These are phyloP conservation scores for Sarcomyxa edulis DNA, from an alignment of 768 basidiomycete species.

Conservation along the genomic window DNA sequence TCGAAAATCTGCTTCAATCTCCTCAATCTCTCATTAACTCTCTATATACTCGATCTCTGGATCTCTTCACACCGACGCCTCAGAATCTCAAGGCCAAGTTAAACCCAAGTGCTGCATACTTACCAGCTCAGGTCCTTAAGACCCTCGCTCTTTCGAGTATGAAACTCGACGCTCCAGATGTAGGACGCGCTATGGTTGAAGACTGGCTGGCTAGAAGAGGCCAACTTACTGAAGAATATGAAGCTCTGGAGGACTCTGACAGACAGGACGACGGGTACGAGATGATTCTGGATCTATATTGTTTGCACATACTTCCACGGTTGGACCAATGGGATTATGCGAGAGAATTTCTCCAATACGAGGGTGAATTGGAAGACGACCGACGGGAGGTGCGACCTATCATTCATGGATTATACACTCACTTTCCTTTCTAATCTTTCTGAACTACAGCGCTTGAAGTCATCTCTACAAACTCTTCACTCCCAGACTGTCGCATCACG, in stretches of 20 bases:
- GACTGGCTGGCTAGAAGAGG: constrained; percentile 70
- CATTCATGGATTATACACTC: too few species aligned
- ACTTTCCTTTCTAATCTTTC: constrained; percentile 6
- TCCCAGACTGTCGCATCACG: constrained; percentile 29
- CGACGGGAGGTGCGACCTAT: constrained; percentile 53
- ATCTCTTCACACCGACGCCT: constrained; percentile 55
- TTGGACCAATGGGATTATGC: constrained; percentile 80
- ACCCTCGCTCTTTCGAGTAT: constrained; percentile 69
- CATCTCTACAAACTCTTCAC: constrained; percentile 35
- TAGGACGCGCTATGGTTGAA: constrained; percentile 64
- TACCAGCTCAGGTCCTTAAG: constrained; percentile 66
- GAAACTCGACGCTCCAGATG: constrained; percentile 55
- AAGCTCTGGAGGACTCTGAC: constrained; percentile 12
- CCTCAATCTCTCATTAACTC: constrained; percentile 52
- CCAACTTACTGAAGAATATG: constrained; percentile 25
- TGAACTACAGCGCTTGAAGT: constrained; percentile 29
- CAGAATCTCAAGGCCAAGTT: constrained; percentile 26
- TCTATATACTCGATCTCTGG: constrained; percentile 59
- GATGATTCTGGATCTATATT: constrained; percentile 74
- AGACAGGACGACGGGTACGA: constrained; percentile 54
- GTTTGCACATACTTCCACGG: constrained; percentile 65
- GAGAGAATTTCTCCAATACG: constrained; percentile 68
- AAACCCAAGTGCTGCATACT: constrained; percentile 41
- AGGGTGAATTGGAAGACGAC: constrained; percentile 51
- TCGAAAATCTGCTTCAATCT: constrained; percentile 48